Evolutionary conservation across 495 filamentous ascomycete species (phyloP), one percentile per base, ranked within the genome.

Genomic region (Aspergillus leporis): DNA sequence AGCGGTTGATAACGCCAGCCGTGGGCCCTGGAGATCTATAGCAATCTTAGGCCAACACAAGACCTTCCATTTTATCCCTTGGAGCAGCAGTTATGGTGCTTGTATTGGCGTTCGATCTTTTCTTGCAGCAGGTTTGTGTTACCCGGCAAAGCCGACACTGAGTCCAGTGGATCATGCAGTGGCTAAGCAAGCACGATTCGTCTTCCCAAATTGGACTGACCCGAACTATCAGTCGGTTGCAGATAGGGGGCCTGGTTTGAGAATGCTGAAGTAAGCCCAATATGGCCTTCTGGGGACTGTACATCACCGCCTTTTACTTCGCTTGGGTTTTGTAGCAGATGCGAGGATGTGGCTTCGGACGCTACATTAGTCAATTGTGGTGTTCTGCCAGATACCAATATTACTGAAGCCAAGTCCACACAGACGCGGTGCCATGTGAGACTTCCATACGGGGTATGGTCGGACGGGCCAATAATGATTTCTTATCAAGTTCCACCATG

Each of bases 21-120:
- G 76, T 3, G 77, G 77, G 1, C 73, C 73, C 0, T 69, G 66
- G 59, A 76, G 77, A 0, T 66, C 69, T 12, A 41, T 77, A 0
- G 63, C 58, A 41, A 55, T 80, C n/a, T 56, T 78, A 0, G 61
- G 66, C 21, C 19, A 55, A 12, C 55, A 67, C 21, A 52, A 38
- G 52, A 16, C 14, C 18, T 2, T 53, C 58, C 0, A 25, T 68
- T 3, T 56, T 61, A 13, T 66, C 56, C 5, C 40, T 76, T 21
- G 71, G 73, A n/a, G 66, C 73, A 3, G 31, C 55, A 0, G 53
- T 73, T 10, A 67, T 61, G 13, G 48, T 74, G n/a, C 46, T 69
- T 0, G 51, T 57, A 5, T 34, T 74, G n/a, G 65, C 70, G n/a
- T 70, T 70, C 40, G 71, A 72, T 41, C 61, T 69, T 5, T 71